Evolutionary conservation across 164 flowering plant genomes (phyloP), one percentile per base, ranked within the genome.

Genomic region (Sedum album): DNA sequence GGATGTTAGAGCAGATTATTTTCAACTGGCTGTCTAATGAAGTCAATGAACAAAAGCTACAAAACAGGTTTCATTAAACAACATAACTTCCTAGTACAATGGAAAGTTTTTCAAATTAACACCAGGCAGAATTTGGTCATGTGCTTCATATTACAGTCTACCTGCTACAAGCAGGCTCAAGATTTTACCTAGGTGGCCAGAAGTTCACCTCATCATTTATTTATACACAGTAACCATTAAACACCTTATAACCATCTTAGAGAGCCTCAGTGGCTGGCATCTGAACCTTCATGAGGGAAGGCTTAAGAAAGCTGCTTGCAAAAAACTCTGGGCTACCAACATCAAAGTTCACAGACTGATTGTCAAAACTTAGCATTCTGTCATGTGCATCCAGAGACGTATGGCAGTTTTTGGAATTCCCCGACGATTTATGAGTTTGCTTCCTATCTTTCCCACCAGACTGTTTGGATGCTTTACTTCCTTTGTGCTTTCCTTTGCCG

Each of bases 401-500:
- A 10, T 64, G 48, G 31, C 66, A 67, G 61, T 31, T 55, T 38
- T 68, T 70, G 2, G 77, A 44, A 62, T 68, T 77, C 26, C 74
- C 80, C 49, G 60, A 63, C 70, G 25, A 31, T 73, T 70, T 79
- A 0, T 78, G 74, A 48, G 69, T 20, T 33, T 80, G 88, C 81
- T 83, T 87, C 78, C 81, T 84, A 71, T 83, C 84, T 53, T 72
- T 84, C 65, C 79, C 69, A 39, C 71, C 72, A 65, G 76, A 69
- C 1, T 83, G 81, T 6, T 76, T 77, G 1, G 83, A 67, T 17
- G 84, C 60, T 63, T 70, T 77, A 64, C 78, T 85, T 28, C 85
- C 84, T 72, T 81, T 90, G 66, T 87, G 86, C 46, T 81, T 87
- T 70, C 77, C 78, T 81, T 86, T 85, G 51, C 84, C 83, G 39